Evolutionary conservation across 2,329 filamentous ascomycete genomes (phyloP), one percentile per base, ranked within the genome.

Genomic region (Simplicillium aogashimaense): DNA sequence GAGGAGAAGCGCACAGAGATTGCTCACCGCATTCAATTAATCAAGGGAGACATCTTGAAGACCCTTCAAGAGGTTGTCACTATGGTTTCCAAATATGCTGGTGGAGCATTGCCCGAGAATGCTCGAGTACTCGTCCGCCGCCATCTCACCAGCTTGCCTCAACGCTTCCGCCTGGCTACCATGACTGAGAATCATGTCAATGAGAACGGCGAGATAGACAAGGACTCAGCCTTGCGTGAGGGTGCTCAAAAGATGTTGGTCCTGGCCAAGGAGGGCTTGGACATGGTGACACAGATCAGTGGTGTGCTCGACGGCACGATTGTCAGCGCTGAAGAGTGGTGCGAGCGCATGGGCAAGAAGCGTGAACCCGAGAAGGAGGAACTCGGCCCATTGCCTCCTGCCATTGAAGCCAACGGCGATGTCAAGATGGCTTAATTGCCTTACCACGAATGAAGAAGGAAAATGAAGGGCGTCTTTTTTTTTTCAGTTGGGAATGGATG

Each of bases 281-380:
- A 95, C 50, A 95, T 97, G 83, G 88, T 97, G 72, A 76, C 79
- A 1, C 88, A 95, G 58, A 87, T 98, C 37, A 92, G 81, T 32
- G 79, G 81, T 5, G 86, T 95, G 2, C 74, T 97, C 8, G 86
- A 94, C 50, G 84, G 87, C 39, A 97, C 92, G 0, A 83, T 97
- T 39, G 76, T 85, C 41, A 92, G 85, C 51, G 92, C 92, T 1
- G 90, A 97, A 60, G 78, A 82, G 50, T 97, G 92, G 92, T 86
- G 90, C 48, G 83, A 89, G 43, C 72, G 81, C 15, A 68, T 94
- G 43, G 86, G 84, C 28, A 63, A 58, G 49, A 57, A 50, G 47
- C 48, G 52, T 41, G 46, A 43, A 11, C 47, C 52, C 11, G 46
- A 50, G 25, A 47, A 50, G 7, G 54, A 54, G 11, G 51, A 56